phyloP scores from a whole-genome alignment of 345 rosid species.

The Eucalyptus coolabah region DNA sequence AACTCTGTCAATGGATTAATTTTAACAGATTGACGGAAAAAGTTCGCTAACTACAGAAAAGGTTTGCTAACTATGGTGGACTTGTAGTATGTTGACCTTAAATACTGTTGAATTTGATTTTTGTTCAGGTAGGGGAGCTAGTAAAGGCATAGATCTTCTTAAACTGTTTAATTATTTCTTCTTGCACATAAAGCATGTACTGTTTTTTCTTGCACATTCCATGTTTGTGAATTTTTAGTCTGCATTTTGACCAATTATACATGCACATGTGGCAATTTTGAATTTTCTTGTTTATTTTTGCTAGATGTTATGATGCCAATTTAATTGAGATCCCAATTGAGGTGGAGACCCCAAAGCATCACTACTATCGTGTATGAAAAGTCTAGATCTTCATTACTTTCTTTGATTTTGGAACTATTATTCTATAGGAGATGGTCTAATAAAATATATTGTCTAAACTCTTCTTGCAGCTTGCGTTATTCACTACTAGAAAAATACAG shows the following conservation, averaged over 20 bases:
- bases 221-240: background rate
- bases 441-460: background rate
- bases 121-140: background rate
- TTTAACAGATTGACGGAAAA: background rate
- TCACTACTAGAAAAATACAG: conserved; percentile 57
- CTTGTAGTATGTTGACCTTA: background rate
- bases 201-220: background rate
- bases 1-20: background rate
- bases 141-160: background rate
- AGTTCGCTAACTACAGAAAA: background rate
- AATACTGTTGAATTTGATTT: background rate
- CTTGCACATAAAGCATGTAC: background rate
- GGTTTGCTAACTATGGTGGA: background rate
- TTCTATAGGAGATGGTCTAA: background rate
- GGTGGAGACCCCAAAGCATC: conserved; percentile 78
- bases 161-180: background rate
- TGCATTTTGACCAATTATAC: background rate
- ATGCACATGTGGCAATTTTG: background rate
- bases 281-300: background rate
- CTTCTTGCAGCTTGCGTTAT: conserved; percentile 71
- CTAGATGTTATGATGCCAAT: conserved; percentile 80
- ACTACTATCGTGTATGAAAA: conserved; percentile 74
- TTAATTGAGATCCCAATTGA: conserved; percentile 87
- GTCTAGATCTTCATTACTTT: background rate
- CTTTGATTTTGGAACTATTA: background rate